Conservation (phyloP, 352 stramenopile species). For the Blastocystis sp. region DNA sequence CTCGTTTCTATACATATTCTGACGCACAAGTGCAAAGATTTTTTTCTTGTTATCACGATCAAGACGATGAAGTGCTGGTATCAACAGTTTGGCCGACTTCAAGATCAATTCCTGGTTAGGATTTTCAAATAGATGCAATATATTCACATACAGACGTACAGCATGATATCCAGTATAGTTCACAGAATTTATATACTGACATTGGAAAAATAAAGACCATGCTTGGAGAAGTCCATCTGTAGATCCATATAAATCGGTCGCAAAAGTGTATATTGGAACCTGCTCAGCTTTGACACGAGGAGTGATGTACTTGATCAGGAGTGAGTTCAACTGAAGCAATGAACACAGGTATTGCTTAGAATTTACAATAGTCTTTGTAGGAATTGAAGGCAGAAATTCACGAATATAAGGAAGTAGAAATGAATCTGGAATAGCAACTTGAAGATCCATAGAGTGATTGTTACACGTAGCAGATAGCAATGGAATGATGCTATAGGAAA, state of each 20-base stretch:
- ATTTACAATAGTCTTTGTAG: not conserved
- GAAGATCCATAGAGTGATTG: not conserved
- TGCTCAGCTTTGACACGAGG: not conserved
- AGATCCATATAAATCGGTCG: not conserved
- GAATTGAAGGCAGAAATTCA: not conserved
- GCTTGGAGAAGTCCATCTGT: not conserved
- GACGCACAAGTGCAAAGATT: not conserved
- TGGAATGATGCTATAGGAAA: slow-evolving; percentile 29
- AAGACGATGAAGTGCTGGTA: not conserved
- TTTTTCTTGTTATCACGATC: not conserved
- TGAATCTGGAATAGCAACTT: not conserved
- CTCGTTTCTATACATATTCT: slow-evolving; percentile 35
- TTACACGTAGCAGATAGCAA: not conserved
- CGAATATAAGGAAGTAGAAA: not conserved
- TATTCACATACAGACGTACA: not conserved
- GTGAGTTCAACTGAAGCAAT: slow-evolving; percentile 24
- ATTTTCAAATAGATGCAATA: not conserved
- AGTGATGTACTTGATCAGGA: not conserved
- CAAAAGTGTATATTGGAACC: not conserved
- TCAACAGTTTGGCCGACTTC: not conserved
- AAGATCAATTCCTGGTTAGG: not conserved
- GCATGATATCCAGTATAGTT: not conserved
- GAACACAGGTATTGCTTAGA: not conserved
- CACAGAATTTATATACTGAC: not conserved
- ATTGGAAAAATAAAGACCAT: slow-evolving; percentile 22